phyloP scores from a whole-genome alignment of 106 monocot genomes.

The Apostasia shenzhenica region DNA sequence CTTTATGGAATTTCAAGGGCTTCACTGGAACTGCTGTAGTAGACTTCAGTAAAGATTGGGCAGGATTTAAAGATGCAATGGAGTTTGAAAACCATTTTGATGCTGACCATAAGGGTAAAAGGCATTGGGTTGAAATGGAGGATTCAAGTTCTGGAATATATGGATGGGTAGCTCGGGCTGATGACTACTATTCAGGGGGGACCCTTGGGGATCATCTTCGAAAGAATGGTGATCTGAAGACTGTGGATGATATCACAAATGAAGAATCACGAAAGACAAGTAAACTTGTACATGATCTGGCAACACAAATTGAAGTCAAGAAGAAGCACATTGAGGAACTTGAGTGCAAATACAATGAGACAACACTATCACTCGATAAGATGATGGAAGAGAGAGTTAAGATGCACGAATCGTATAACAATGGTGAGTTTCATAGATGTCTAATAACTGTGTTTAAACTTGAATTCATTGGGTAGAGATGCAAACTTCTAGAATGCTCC shows the following conservation, averaged over 20 bases:
- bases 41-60: slow-evolving; percentile 48
- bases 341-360: slow-evolving; percentile 41
- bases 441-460: neutral
- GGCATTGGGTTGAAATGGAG: slow-evolving; percentile 29
- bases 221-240: slow-evolving; percentile 56
- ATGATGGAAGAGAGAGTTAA: slow-evolving; percentile 41
- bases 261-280: slow-evolving; percentile 39
- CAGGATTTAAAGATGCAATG: slow-evolving; percentile 54
- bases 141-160: slow-evolving; percentile 16
- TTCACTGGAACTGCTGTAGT: slow-evolving; percentile 15
- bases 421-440: slow-evolving; percentile 5
- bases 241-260: slow-evolving; percentile 29
- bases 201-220: slow-evolving; percentile 36
- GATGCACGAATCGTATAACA: slow-evolving; percentile 36
- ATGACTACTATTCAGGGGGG: slow-evolving; percentile 43
- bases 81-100: slow-evolving; percentile 55
- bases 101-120: slow-evolving; percentile 22
- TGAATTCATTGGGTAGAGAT: neutral
- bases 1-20: slow-evolving; percentile 7
- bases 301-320: slow-evolving; percentile 44
- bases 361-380: slow-evolving; percentile 25
- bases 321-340: slow-evolving; percentile 43
- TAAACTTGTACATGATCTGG: slow-evolving; percentile 34
- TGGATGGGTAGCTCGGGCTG: slow-evolving; percentile 68
- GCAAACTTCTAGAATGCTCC: neutral